phyloP scores from a whole-genome alignment of 805 yeast genomes.

The Kazachstania viticola region DNA sequence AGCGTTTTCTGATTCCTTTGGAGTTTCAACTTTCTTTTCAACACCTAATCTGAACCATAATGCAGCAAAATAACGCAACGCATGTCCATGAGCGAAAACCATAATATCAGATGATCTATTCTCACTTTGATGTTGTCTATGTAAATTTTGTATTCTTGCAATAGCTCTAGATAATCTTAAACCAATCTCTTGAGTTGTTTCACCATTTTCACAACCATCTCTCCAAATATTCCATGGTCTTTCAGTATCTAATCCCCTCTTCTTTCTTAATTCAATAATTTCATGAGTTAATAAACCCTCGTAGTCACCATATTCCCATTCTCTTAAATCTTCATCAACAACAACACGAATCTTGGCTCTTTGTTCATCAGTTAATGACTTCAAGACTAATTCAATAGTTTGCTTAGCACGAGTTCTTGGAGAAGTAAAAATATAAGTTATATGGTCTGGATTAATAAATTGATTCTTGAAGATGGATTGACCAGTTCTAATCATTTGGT shows the following conservation, averaged over 20 bases:
- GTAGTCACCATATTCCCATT: conserved; percentile 95
- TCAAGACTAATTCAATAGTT: conserved; percentile 57
- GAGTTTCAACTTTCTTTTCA: conserved; percentile 18
- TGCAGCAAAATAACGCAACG: conserved; percentile 78
- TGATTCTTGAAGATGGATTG: conserved; percentile 51
- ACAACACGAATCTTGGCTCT: conserved; percentile 33
- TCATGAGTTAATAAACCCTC: conserved; percentile 71
- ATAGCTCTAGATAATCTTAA: conserved; percentile 64
- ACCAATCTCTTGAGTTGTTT: conserved; percentile 52
- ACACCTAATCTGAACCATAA: conserved; percentile 55
- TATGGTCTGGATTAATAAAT: conserved; percentile 49
- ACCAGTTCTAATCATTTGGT: conserved; percentile 69
- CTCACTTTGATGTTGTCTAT: conserved; percentile 38
- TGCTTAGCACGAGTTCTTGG: conserved; percentile 74
- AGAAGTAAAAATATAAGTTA: conserved; percentile 61
- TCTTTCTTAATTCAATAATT: conserved; percentile 47
- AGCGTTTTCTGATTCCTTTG: conserved; percentile 11
- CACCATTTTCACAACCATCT: conserved; percentile 92
- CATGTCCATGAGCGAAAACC: conserved; percentile 90
- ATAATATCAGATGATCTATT: conserved; percentile 57
- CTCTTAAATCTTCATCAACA: conserved; percentile 63
- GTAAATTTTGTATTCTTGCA: conserved; percentile 48
- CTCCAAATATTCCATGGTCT: conserved; percentile 73
- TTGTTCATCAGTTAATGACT: conserved; percentile 33
- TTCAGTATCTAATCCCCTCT: conserved; percentile 43